These are phyloP conservation scores for Globisporangium okanoganense DNA, from an alignment of 352 stramenopile genomes.

Conservation along the genomic window DNA sequence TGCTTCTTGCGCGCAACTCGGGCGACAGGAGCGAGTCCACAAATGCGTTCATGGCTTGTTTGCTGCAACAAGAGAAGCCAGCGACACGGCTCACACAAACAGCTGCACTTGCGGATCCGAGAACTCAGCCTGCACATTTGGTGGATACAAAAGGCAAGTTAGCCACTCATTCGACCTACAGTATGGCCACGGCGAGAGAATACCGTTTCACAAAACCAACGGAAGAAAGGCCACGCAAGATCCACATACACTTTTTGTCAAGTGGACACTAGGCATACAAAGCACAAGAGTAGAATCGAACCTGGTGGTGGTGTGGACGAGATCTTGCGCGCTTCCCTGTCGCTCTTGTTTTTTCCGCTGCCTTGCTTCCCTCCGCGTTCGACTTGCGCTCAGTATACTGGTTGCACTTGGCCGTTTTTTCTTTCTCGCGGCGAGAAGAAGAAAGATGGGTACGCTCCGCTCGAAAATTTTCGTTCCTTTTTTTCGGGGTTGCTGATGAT, in stretches of 20 bases:
- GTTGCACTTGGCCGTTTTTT: not conserved
- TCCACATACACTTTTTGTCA: slow-evolving; percentile 13
- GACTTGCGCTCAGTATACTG: slow-evolving; percentile 7
- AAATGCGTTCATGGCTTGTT: slow-evolving; percentile 5
- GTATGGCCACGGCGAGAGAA: slow-evolving; percentile 4
- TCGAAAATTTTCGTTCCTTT: slow-evolving; percentile 14
- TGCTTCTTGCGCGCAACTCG: slow-evolving; percentile 2
- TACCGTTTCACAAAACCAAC: slow-evolving; percentile 7
- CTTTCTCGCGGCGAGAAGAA: not conserved
- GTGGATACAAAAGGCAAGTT: slow-evolving; percentile 6
- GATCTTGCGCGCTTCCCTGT: not conserved
- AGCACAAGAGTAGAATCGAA: not conserved
- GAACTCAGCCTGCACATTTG: slow-evolving; percentile 9
- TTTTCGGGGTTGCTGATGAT: not conserved
- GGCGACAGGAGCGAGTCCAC: slow-evolving; percentile 10
- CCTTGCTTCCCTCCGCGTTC: not conserved
- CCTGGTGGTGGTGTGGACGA: not conserved
- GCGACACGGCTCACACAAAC: slow-evolving; percentile 9
- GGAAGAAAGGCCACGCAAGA: not conserved
- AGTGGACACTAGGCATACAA: slow-evolving; percentile 1
- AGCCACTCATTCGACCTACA: slow-evolving; percentile 6
- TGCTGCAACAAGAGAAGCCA: slow-evolving; percentile 1
- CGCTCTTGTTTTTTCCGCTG: not conserved
- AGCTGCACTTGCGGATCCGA: slow-evolving; percentile 5
- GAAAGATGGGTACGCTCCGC: slow-evolving; percentile 4